These are phyloP conservation scores for Malassezia caprae DNA, from an alignment of 1,284 basidiomycete species.

Conservation along the genomic window DNA sequence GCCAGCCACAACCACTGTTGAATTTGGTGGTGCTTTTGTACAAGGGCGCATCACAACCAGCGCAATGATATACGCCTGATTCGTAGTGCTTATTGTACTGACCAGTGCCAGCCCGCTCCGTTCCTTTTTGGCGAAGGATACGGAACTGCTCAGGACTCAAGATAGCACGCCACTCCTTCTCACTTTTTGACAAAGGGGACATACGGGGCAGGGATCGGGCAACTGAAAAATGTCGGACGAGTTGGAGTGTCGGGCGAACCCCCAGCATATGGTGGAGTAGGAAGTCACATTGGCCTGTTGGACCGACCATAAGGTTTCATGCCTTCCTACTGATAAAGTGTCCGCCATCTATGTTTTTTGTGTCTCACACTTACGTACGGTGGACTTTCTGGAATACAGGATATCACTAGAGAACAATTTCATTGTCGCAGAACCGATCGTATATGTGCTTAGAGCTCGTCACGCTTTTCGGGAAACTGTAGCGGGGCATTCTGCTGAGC, in stretches of 20 bases:
- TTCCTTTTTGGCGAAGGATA: conserved; percentile 74
- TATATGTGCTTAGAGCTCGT: background rate
- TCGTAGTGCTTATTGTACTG: conserved; percentile 63
- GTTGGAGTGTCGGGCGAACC: background rate
- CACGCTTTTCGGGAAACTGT: conserved; percentile 1
- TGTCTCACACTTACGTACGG: too few relatives aligned
- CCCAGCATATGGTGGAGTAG: background rate
- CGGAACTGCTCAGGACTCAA: conserved; percentile 79
- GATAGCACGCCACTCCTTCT: conserved; percentile 75
- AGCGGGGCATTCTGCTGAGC: background rate
- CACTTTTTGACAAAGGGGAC: conserved; percentile 54
- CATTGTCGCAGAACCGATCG: background rate
- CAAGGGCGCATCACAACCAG: conserved; percentile 47
- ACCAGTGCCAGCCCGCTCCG: conserved; percentile 67
- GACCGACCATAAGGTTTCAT: background rate
- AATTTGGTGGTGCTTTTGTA: conserved; percentile 73
- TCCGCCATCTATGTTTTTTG: too few relatives aligned
- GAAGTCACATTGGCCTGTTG: background rate
- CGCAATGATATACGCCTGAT: conserved; percentile 59
- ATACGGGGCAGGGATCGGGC: background rate
- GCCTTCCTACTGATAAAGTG: background rate
- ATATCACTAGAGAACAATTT: background rate
- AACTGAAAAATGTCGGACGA: background rate
- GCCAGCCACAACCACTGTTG: conserved; percentile 87
- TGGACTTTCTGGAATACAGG: too few relatives aligned